Base-by-base conservation (phyloP, 2,329 filamentous ascomycete genomes). In the Clarireedia paspali region DNA sequence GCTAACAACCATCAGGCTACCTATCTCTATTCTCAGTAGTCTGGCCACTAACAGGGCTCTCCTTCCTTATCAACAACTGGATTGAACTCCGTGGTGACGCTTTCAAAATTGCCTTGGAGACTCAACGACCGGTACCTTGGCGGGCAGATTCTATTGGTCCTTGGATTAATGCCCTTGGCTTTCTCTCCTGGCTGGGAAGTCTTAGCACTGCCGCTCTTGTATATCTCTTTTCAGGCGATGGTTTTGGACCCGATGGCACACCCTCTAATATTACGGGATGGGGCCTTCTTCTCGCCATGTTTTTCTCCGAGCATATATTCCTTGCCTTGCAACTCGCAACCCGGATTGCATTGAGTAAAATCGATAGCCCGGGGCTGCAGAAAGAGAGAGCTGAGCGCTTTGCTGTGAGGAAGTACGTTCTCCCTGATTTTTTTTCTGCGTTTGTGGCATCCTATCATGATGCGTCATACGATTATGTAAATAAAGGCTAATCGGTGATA, bases 21-120 rank as follows among this genome's bases (percentile, higher is more conserved):
- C 78, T 99, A 0, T 87, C 88, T 0, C 79, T 97, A 9, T 97
- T 97, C 71, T 94, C 89, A 0, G 88, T 94, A 2, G 84, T 96
- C 54, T 99, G 94, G 94, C 94, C 94, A 0, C 76, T 97, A n/a
- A 91, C 92, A 0, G 86, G 88, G 2, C 79, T 90, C 56, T 92
- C 88, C 1, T 97, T 97, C 74, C 75, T 97, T 12, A 75, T 94
- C 71, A 97, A 97, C 74, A 95, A 97, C 74, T 97, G 92, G 91
- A 75, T 99, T 56, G 94, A 97, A 70, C 81, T 97, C 40, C 88
- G 94, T 44, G 89, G 89, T 0, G 94, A 99, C 68, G 91, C 92
- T 2, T 81, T 96, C 74, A 99, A 99, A 71, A 95, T 97, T 65
- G 91, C 91, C 55, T 79, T 90, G 48, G 87, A 91, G 70, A 91